Conservation (phyloP, 345 rosid genomes). For the Garcia nutans region DNA sequence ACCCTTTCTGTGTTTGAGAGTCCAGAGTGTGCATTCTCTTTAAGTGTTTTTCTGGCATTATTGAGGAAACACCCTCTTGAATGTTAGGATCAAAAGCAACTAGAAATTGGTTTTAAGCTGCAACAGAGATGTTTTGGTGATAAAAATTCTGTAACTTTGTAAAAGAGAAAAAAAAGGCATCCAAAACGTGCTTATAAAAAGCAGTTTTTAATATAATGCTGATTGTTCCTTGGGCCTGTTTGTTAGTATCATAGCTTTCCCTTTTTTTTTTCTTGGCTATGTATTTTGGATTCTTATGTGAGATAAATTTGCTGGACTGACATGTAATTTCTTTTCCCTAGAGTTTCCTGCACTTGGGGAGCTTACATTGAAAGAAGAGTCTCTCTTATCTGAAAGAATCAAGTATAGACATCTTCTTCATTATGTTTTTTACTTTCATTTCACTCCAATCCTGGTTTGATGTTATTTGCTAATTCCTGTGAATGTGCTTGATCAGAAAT, state of each 20-base stretch:
- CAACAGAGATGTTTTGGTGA: not conserved
- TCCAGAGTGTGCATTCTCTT: not conserved
- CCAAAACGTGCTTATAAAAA: not conserved
- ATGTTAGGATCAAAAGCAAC: not conserved
- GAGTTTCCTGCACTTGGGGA: constrained; percentile 48
- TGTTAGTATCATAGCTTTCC: not conserved
- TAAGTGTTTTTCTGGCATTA: not conserved
- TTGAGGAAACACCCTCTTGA: not conserved
- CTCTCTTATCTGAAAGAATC: constrained; percentile 44
- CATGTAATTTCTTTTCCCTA: constrained; percentile 24
- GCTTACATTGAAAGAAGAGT: constrained; percentile 50
- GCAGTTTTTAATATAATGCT: constrained; percentile 2
- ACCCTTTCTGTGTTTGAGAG: not conserved
- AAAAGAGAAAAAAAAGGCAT: too few species aligned
- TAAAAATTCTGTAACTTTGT: not conserved
- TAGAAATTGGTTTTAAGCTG: not conserved
- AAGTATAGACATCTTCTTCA: constrained; percentile 43
- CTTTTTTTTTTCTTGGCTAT: not conserved
- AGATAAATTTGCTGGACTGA: constrained; percentile 12
- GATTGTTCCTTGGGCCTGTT: not conserved
- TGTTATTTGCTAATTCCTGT: constrained; percentile 12
- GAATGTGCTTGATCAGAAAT: constrained; percentile 41
- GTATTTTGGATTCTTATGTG: not conserved
- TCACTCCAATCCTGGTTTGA: constrained; percentile 12
- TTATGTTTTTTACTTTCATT: constrained; percentile 1